phyloP scores from a whole-genome alignment of 176 grass and related monocot genomes.

The Chrysopogon serrulatus region DNA sequence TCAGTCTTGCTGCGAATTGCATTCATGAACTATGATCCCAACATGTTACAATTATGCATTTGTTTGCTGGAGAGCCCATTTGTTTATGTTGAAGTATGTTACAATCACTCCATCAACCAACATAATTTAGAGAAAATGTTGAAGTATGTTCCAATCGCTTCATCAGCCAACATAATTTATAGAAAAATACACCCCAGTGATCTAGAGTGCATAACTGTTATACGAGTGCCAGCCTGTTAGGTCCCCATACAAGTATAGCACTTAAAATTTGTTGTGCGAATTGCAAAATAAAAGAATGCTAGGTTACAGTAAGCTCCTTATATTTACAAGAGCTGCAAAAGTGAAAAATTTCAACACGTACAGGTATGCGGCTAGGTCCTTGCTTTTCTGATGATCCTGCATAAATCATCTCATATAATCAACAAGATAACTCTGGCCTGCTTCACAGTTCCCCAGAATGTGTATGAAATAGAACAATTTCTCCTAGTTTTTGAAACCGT shows the following conservation, averaged over 20 bases:
- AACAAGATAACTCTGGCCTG: neutral
- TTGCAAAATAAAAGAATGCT: constrained; percentile 26
- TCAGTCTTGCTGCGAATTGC: neutral
- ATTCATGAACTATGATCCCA: neutral
- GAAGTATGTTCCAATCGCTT: neutral
- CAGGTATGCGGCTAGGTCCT: neutral
- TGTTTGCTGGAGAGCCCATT: neutral
- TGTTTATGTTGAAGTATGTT: neutral
- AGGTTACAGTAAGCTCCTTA: constrained; percentile 17
- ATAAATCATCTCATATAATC: constrained; percentile 3
- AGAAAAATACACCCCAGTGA: neutral
- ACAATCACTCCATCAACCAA: neutral
- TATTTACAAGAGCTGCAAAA: constrained; percentile 27
- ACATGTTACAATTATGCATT: neutral
- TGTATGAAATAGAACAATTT: neutral
- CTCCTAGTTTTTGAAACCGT: neutral
- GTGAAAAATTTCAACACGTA: neutral
- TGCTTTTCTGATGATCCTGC: neutral
- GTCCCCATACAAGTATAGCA: neutral
- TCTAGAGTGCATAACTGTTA: neutral
- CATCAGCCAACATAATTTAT: neutral
- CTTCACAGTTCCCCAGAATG: neutral
- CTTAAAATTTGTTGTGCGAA: neutral
- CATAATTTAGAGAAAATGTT: neutral
- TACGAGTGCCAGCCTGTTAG: neutral